Base-by-base conservation (phyloP, 352 stramenopile genomes). In the Thalassiosira oceanica region DNA sequence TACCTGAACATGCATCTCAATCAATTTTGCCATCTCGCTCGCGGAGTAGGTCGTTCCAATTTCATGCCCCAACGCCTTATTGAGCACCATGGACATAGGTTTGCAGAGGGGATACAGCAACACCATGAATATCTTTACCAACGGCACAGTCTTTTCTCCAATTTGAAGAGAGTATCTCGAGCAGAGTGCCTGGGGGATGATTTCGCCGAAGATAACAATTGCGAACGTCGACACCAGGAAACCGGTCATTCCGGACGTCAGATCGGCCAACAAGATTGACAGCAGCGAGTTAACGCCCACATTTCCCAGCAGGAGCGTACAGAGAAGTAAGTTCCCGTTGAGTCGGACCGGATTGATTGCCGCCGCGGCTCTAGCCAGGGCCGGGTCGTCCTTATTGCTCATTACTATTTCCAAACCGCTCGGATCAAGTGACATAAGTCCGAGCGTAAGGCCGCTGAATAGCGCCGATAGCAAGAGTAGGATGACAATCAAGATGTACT, bases 351-450 rank as follows among this genome's bases (percentile, higher is more conserved):
- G 80, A 70, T 83, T 87, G 57, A 90, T 89, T 13, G 58, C 54
- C 48, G 65, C 79, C n/a, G 80, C 84, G 10, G 76, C 73, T 10
- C 77, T 58, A 3, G 85, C 94, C 36, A 89, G 83, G 33, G 83
- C 60, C 39, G 85, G 80, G 74, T 98, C 93, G 37, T 93, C 92
- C 0, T 43, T 33, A n/a, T 94, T 93, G 2, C 87, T 86, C 63
- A 96, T 93, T 51, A 98, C 93, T 51, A 99, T 98, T 80, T 98
- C 92, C 18, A 99, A 85, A 2, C 94, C 95, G 18, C 95, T 98
- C 53, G 96, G 94, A 79, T 99, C 96, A 4, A 99, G 86, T 13
- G 94, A 95, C 88, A 99, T 96, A 50, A 99, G 84, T 2, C 96
- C 96, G 13, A 99, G 87, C 0, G 95, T 97, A 15, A 98, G 81